Evolutionary conservation across 192 early-diverging fungal species (phyloP).

Genomic region (Linnemannia elongata): DNA sequence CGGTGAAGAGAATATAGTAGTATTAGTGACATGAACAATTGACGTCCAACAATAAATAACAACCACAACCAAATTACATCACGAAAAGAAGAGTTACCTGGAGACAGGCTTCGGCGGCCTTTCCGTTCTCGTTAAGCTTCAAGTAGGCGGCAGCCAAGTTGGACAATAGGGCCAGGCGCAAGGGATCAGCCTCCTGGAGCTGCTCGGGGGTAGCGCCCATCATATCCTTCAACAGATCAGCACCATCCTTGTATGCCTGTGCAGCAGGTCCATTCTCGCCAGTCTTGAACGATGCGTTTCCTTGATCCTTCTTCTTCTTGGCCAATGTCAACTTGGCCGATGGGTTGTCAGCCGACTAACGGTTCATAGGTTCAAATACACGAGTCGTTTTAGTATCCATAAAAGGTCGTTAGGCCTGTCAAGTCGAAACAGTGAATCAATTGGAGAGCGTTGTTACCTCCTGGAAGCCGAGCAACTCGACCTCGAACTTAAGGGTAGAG

Average conservation of each 20-base stretch:
- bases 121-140: conserved; percentile 49
- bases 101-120: conserved; percentile 45
- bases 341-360: conserved; percentile 50
- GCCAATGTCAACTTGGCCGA: conserved; percentile 44
- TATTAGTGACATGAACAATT: not conserved
- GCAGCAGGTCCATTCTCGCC: conserved; percentile 39
- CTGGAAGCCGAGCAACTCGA: conserved; percentile 57
- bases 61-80: not conserved
- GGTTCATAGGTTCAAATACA: not conserved
- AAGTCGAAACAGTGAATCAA: not conserved
- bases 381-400: not conserved
- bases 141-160: conserved; percentile 55
- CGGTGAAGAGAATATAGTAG: not conserved
- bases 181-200: conserved; percentile 11
- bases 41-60: not conserved
- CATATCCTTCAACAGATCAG: conserved; percentile 44
- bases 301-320: conserved; percentile 56
- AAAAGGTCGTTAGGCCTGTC: not conserved
- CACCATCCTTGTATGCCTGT: conserved; percentile 51
- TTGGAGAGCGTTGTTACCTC: conserved; percentile 33
- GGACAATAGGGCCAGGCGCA: conserved; percentile 39
- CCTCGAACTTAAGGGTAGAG: conserved; percentile 57
- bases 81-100: conserved; percentile 12
- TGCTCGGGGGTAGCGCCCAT: conserved; percentile 34
- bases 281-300: conserved; percentile 56